Base-by-base conservation (phyloP, 2,329 filamentous ascomycete species). In the Trichoderma sp. region DNA sequence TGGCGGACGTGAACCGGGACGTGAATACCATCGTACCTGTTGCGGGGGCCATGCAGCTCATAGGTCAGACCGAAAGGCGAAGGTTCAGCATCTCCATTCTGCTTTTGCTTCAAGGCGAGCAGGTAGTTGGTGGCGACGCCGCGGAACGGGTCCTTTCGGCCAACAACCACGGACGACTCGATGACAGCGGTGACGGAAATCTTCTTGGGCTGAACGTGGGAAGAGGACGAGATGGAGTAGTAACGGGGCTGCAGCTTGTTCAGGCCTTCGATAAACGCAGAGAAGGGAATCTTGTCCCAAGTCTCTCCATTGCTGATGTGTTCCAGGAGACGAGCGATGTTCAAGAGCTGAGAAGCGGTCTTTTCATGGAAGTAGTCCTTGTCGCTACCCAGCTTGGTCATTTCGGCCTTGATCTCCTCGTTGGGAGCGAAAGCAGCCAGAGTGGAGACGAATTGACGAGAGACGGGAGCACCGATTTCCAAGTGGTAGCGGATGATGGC, bases 141-240 rank as follows among this genome's bases (percentile, higher is more conserved):
- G 77, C 94, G 94, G 81, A 99, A 92, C 9, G 85, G 81, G 59
- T 97, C 92, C 35, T 87, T 90, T 58, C 92, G 90, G 72, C 92
- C 92, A 22, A 93, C 89, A 71, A 97, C 87, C 68, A 87, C 81
- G 73, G 93, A 86, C 13, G 90, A 92, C 79, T 98, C 95, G 68
- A 99, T 94, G 48, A 98, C 91, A 67, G 94, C 94, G 17, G 95
- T 99, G 75, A 99, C 91, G 69, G 95, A 92, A 72, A 99, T 93
- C 83, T 93, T 94, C 81, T 97, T 90, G 78, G 95, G 94, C 78
- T 99, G 94, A 17, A 97, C 94, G 9, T 93, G 80, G 7, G 95
- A 97, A 1, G 95, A 98, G 1, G 96, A 99, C 2, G 95, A 99
- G 79, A 99, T 99, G 59, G 96, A 99, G 84, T 99, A 99, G 85